A percentile compares a stretch with the other conserved stretches of the same genome.
These are phyloP conservation scores for Hansenula sp. DNA, from an alignment of 1,139 yeast species.

Conservation along the genomic window DNA sequence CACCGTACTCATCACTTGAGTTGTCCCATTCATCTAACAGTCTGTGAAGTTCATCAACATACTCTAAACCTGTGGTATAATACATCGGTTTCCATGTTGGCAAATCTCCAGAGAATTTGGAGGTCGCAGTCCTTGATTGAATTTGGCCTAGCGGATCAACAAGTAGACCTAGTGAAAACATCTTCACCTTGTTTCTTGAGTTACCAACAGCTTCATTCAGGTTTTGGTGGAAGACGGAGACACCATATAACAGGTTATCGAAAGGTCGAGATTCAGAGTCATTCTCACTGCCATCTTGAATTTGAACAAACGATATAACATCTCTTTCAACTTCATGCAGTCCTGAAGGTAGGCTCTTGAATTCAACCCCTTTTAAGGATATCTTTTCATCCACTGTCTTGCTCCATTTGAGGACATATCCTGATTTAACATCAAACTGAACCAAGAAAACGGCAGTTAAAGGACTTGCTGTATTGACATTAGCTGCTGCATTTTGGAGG, in stretches of 20 bases:
- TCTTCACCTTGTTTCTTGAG: conserved; percentile 50
- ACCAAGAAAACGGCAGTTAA: conserved; percentile 52
- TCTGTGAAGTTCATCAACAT: conserved; percentile 41
- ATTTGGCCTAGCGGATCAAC: conserved; percentile 34
- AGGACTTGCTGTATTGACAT: conserved; percentile 18
- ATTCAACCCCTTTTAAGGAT: conserved; percentile 50
- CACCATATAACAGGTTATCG: conserved; percentile 35
- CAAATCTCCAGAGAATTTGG: conserved; percentile 13
- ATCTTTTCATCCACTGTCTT: conserved; percentile 24
- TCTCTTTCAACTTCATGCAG: conserved; percentile 62
- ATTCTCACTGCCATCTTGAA: conserved; percentile 28
- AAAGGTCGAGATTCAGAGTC: conserved; percentile 22
- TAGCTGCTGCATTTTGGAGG: background rate
- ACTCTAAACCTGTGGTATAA: conserved; percentile 57
- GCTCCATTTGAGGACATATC: conserved; percentile 60
- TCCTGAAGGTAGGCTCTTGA: conserved; percentile 78
- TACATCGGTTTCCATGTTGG: conserved; percentile 49
- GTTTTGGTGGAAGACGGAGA: conserved; percentile 46
- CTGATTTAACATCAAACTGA: conserved; percentile 59
- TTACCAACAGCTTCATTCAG: conserved; percentile 20
- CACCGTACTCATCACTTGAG: conserved; percentile 15
- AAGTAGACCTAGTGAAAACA: conserved; percentile 66
- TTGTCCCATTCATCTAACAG: conserved; percentile 33
- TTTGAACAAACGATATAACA: conserved; percentile 46
- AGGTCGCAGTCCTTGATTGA: conserved; percentile 11